These are phyloP conservation scores for Aspergillus sojae DNA, from an alignment of 2,329 filamentous ascomycete genomes.

Conservation along the genomic window DNA sequence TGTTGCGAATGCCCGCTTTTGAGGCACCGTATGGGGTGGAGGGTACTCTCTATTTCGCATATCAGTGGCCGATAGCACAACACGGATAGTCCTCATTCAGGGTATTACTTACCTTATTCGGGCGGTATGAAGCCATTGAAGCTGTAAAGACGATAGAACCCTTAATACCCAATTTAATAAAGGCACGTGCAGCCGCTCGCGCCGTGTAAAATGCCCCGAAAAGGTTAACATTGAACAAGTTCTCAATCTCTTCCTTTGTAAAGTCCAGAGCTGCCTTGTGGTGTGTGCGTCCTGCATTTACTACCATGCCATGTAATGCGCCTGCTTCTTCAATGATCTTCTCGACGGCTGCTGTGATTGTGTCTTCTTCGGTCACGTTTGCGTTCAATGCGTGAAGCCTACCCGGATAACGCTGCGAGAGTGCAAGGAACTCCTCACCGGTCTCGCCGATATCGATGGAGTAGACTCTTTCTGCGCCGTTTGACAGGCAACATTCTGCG, in stretches of 20 bases:
- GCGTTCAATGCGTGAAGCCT: constrained; percentile 47
- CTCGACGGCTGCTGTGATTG: constrained; percentile 49
- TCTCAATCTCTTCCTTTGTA: constrained; percentile 51
- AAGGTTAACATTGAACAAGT: constrained; percentile 49
- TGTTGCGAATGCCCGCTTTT: constrained; percentile 49
- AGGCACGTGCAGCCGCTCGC: constrained; percentile 46
- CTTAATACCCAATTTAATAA: constrained; percentile 50
- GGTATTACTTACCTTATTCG: constrained; percentile 41
- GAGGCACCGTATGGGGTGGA: constrained; percentile 48
- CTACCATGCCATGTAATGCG: constrained; percentile 53
- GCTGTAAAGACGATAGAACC: constrained; percentile 50
- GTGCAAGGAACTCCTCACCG: constrained; percentile 20
- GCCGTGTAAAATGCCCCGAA: constrained; percentile 52
- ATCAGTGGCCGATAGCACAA: neutral
- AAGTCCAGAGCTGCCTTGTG: constrained; percentile 57
- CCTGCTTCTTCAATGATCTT: constrained; percentile 48
- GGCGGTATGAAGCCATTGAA: constrained; percentile 49
- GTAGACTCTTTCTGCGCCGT: constrained; percentile 49
- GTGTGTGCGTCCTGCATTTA: constrained; percentile 55
- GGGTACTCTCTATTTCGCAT: constrained; percentile 25
- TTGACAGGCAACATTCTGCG: constrained; percentile 51
- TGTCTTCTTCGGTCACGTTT: constrained; percentile 52
- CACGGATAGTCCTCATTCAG: neutral
- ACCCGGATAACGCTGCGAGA: constrained; percentile 40
- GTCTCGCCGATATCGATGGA: constrained; percentile 48